Evolutionary conservation across 2,329 filamentous ascomycete species (phyloP), one percentile per base, ranked within the genome.

Genomic region (Verticillium dahliae): DNA sequence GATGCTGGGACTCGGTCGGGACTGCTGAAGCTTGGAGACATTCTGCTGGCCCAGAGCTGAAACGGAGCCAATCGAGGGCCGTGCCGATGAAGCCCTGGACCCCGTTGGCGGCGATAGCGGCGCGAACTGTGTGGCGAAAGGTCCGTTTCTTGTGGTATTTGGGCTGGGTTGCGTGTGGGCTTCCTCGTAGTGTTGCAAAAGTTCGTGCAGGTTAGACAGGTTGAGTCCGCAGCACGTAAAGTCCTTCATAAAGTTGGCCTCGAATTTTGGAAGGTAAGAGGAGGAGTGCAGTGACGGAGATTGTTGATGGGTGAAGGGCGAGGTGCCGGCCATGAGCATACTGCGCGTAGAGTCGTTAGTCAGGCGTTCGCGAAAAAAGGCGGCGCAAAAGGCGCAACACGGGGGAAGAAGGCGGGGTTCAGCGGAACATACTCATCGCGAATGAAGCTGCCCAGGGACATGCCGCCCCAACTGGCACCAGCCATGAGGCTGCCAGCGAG

Each of bases 201-300:
- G 82, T 72, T 98, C 95, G 77, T 99, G 95, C 68, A 99, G 85
- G 58, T 93, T 96, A 31, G 93, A 90, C 67, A 97, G 84, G 37
- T 89, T 94, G 69, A 91, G 85, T 70, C 92, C 92, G 77, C 95
- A 99, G 79, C 95, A 99, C 59, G 90, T 90, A 77, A 98, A 98
- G 78, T 98, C 93, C 75, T 90, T 90, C 91, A 98, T 96, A 75
- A 97, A 99, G 72, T 94, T 95, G 64, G 94, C 94, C 76, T 99
- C 95, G 72, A 97, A 87, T 75, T 97, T 97, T 10, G 93, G 94
- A 1, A 97, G 85, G 73, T 98, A 98, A 33, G 95, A 98, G 6
- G 93, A 96, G 1, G 94, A 98, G 75, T 98, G 94, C 70, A 92
- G 96, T 1, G 94, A 97, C 0, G 95, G 92, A n/a, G 93, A 96